phyloP scores from a whole-genome alignment of 2,329 filamentous ascomycete genomes.

The Rasamsonia emersonii region DNA sequence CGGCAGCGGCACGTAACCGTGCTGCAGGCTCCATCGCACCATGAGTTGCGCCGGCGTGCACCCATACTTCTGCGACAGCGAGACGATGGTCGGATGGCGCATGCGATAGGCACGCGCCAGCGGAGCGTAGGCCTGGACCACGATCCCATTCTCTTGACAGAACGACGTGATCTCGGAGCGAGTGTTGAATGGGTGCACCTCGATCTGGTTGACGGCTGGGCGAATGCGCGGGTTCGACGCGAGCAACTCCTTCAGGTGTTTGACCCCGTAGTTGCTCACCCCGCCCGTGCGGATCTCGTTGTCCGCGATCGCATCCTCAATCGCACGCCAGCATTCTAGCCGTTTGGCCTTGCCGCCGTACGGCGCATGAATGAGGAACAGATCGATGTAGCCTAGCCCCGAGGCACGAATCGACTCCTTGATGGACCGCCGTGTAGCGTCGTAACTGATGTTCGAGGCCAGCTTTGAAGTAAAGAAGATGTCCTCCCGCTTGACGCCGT shows the following conservation, averaged over 20 bases:
- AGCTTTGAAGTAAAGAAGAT: conserved; percentile 78
- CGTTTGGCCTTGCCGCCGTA: conserved; percentile 63
- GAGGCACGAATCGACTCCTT: conserved; percentile 55
- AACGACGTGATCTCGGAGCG: conserved; percentile 57
- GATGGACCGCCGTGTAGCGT: conserved; percentile 59
- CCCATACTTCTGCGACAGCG: conserved; percentile 57
- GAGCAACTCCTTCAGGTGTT: conserved; percentile 65
- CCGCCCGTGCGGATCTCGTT: conserved; percentile 65
- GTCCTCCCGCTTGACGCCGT: conserved; percentile 54
- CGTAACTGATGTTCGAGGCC: conserved; percentile 57
- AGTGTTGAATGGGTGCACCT: conserved; percentile 77
- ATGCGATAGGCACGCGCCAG: conserved; percentile 64
- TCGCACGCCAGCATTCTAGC: conserved; percentile 63
- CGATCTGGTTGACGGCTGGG: conserved; percentile 71
- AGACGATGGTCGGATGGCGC: conserved; percentile 54
- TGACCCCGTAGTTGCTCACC: conserved; percentile 70
- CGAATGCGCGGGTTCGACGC: conserved; percentile 51
- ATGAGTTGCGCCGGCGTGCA: conserved; percentile 67
- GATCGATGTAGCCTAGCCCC: conserved; percentile 65
- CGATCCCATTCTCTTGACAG: conserved; percentile 58
- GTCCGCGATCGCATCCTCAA: conserved; percentile 65
- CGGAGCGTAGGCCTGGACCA: conserved; percentile 72
- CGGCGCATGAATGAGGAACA: conserved; percentile 72
- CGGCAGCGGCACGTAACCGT: conserved; percentile 62
- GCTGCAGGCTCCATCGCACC: conserved; percentile 69